Base-by-base conservation (phyloP, 495 filamentous ascomycete species). In the Aspergillus coremiiformis region DNA sequence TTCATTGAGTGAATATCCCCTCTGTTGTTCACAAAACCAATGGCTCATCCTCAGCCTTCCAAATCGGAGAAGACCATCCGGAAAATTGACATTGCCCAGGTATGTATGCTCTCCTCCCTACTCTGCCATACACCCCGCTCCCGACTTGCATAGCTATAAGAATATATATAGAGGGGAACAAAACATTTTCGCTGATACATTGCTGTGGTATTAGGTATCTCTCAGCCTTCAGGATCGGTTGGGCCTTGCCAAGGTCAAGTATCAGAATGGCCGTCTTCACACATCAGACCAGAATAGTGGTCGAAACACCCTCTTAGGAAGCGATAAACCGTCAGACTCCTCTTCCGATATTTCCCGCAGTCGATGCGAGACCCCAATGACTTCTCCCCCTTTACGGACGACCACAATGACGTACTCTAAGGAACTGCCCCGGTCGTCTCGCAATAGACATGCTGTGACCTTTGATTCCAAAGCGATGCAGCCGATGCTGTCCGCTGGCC, bases 171-270 rank as follows among this genome's bases (percentile, higher is more conserved):
- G 24, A 27, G 8, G 8, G 24, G 8, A 27, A 27, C 8, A 27
- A 27, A 27, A 27, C n/a, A 27, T 27, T 43, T 51, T 56, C 48
- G 56, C 35, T 26, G 19, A 21, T n/a, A 0, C 10, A 8, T 22
- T 47, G 45, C 10, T 24, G 12, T 23, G 9, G 9, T 4, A 21
- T 35, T 56, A 98, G 93, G 93, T 97, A 70, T 93, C 90, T 49
- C 76, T 91, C 68, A 85, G 83, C 61, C 75, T 99, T 29, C 89
- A 95, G 68, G 87, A 94, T 72, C 89, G 92, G 39, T 78, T 99
- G 29, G 92, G 94, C 57, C 80, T 97, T 46, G 93, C 93, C 65
- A 91, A 88, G 72, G 90, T 95, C 80, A 99, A 96, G 73, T 88
- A 91, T 47, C 87, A 92, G 67, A 84, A 96, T 69, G 92, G 92